phyloP scores from a whole-genome alignment of 2,329 filamentous ascomycete genomes.

The Hymenoscyphus fructigenus region DNA sequence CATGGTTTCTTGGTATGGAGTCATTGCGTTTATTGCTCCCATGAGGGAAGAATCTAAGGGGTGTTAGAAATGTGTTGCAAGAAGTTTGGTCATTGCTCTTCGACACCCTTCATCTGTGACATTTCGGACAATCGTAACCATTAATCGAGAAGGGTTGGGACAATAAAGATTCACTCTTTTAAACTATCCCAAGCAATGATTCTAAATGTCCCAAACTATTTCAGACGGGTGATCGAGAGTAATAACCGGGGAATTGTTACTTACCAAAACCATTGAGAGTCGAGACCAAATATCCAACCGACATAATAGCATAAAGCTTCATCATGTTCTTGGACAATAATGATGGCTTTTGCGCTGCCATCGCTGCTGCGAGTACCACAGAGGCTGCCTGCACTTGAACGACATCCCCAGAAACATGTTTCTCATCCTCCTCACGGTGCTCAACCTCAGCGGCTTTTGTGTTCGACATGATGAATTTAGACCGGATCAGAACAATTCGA shows the following conservation, averaged over 20 bases:
- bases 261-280: conserved; percentile 54
- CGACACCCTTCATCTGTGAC: no score
- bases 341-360: conserved; percentile 36
- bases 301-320: conserved; percentile 43
- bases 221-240: no score
- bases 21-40: conserved; percentile 48
- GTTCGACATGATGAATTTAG: background rate
- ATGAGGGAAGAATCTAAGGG: conserved; percentile 40
- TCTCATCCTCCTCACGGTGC: conserved; percentile 23
- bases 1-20: conserved; percentile 39
- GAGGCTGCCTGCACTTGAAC: conserved; percentile 40
- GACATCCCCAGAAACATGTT: conserved; percentile 22
- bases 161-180: no score
- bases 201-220: no score
- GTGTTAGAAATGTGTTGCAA: background rate
- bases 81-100: background rate
- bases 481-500: background rate
- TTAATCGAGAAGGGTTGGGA: no score
- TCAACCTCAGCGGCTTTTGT: conserved; percentile 11
- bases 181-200: no score
- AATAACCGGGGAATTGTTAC: background rate
- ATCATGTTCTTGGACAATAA: conserved; percentile 44
- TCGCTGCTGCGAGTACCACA: conserved; percentile 37
- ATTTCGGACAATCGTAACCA: no score
- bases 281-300: conserved; percentile 43